Evolutionary conservation across 345 rosid genomes (phyloP), one percentile per base, ranked within the genome.

Genomic region (Lumnitzera racemosa): DNA sequence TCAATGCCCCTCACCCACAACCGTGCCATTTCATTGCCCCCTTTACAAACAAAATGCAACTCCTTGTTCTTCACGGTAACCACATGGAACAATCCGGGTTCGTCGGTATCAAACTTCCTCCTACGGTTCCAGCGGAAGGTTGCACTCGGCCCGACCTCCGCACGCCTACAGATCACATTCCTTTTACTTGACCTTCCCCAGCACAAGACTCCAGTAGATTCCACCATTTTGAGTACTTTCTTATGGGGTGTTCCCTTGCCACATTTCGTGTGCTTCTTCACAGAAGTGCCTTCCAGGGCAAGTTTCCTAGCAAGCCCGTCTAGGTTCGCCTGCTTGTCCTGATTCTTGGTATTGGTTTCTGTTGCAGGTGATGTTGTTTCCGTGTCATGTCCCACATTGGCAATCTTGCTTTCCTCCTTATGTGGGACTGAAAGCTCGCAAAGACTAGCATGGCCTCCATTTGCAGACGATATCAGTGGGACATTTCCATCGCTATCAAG

Each of bases 1-100:
- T 63, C 70, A 62, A 85, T 82, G 36, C 91, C 91, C 53, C 88
- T 82, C 10, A 78, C 84, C 91, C 91, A 85, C 25, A 86, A 57
- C 65, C 67, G 65, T 0, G 92, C 89, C 81, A 71, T 71, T 62
- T 81, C 83, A 0, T 43, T 49, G 55, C 89, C 92, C 13, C 85
- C 89, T 12, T 76, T 70, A 13, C 89, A 83, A 1, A 78, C 82
- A 49, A 86, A 83, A 61, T 83, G 89, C 61, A 86, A 56, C 72
- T 86, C 87, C 70, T 74, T 83, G 72, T 80, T 80, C 83, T 67
- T 81, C 27, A 75, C 76, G 20, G 87, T 86, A 72, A 78, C 49
- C 4, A 83, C 81, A 57, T 74, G 79, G 61, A 86, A 83, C 53
- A 78, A 31, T 4, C 89, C 92, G 0, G 74, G 65, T 9, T 63